These are phyloP conservation scores for Bipolaris bicolor DNA, from an alignment of 2,329 filamentous ascomycete genomes.

Conservation along the genomic window DNA sequence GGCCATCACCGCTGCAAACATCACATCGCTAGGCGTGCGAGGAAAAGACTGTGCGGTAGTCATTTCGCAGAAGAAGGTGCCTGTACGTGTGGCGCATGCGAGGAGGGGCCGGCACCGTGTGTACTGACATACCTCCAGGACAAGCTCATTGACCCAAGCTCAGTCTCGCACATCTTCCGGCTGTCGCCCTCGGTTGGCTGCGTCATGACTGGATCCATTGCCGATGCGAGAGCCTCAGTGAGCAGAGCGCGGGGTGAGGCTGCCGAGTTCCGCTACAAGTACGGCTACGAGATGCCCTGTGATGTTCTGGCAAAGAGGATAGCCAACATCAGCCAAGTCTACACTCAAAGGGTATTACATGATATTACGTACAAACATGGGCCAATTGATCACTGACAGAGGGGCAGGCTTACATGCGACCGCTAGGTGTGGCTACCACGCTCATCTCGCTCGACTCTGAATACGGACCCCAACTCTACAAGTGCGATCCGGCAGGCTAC, in stretches of 20 bases:
- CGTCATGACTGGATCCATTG: conserved; percentile 98
- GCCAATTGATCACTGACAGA: conserved; percentile 37
- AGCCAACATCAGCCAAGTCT: conserved; percentile 99
- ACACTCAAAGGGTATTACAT: conserved; percentile 84
- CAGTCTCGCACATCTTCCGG: conserved; percentile 96
- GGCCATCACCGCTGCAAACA: conserved; percentile 98
- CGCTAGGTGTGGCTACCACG: conserved; percentile 92
- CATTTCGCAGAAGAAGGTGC: conserved; percentile 98
- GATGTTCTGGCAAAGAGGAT: conserved; percentile 95
- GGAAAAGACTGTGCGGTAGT: conserved; percentile 98
- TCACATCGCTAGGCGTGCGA: conserved; percentile 94
- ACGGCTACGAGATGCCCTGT: conserved; percentile 98
- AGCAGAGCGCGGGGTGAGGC: conserved; percentile 93
- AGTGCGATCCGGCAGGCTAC: conserved; percentile 97
- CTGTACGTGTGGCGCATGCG: conserved; percentile 66
- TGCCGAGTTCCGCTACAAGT: conserved; percentile 98
- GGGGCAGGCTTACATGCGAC: conserved; percentile 89
- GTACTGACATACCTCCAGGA: conserved; percentile 64
- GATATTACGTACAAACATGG: conserved; percentile 1
- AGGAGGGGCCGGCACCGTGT: conserved; percentile 5
- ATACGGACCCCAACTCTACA: conserved; percentile 92
- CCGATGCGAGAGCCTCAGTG: conserved; percentile 91
- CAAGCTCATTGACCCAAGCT: conserved; percentile 97
- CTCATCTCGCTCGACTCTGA: conserved; percentile 94
- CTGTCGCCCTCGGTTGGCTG: conserved; percentile 95